Evolutionary conservation across 345 rosid genomes (phyloP).

Genomic region (Toxicodendron radicans): DNA sequence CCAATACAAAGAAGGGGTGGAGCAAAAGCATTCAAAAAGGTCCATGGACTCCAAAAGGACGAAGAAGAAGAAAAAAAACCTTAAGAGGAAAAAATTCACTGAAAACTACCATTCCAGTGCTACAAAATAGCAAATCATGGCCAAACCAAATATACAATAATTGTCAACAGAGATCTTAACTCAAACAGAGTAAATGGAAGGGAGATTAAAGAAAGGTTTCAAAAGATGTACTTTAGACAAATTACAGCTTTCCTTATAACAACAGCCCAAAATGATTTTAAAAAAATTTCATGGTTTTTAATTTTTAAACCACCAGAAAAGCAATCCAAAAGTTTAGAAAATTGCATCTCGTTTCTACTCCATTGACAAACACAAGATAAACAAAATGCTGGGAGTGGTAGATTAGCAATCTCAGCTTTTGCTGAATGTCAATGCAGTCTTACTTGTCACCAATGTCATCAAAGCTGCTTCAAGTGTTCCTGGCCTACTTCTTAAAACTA

Average conservation of each 20-base stretch:
- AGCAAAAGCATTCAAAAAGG: conserved; percentile 13
- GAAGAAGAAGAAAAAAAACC: neutral
- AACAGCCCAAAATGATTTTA: neutral
- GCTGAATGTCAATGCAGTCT: neutral
- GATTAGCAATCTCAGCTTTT: neutral
- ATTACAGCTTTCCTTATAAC: neutral
- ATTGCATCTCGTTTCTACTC: neutral
- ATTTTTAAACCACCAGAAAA: neutral
- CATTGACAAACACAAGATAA: neutral
- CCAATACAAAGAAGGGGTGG: conserved; percentile 9
- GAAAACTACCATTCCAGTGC: neutral
- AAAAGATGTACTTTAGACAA: neutral
- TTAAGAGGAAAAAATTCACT: neutral
- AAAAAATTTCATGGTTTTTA: neutral
- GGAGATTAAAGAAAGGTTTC: neutral
- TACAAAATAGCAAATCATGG: neutral
- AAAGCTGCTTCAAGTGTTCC: neutral
- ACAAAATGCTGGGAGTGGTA: neutral
- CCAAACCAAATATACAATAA: neutral
- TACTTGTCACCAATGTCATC: neutral
- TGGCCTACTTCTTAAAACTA: no score
- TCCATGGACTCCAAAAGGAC: conserved; percentile 5
- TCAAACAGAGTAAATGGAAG: neutral
- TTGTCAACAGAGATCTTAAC: neutral
- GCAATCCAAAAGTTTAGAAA: neutral